These are phyloP conservation scores for Zygoascus sp. DNA, from an alignment of 1,139 yeast genomes.

Conservation along the genomic window DNA sequence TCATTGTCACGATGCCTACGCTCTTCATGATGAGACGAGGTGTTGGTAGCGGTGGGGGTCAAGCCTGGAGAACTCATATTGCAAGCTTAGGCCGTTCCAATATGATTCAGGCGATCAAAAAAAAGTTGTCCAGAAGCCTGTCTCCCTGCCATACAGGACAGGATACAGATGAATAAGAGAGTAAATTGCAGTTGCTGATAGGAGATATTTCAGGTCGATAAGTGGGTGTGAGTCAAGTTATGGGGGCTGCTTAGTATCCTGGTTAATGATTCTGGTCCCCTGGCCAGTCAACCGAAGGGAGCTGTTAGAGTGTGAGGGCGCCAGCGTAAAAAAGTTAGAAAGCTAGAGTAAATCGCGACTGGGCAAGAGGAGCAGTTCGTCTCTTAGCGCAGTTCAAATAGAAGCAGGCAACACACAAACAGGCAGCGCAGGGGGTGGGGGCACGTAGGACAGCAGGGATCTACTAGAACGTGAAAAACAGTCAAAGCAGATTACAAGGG, in stretches of 20 bases:
- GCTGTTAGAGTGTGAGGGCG: conserved; percentile 3
- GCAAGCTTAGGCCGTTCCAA: too few relatives aligned
- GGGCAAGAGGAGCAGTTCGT: background rate
- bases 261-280: conserved; percentile 22
- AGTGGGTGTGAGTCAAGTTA: conserved; percentile 16
- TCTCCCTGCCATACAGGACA: background rate
- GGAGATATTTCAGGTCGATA: background rate
- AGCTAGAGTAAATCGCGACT: background rate
- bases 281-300: conserved; percentile 14
- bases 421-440: too few relatives aligned
- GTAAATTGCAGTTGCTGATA: background rate
- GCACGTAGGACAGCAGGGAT: too few relatives aligned
- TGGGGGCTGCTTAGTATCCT: conserved; percentile 24
- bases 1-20: conserved; percentile 1
- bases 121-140: background rate
- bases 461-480: too few relatives aligned
- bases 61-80: background rate
- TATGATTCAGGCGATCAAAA: too few relatives aligned
- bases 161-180: background rate
- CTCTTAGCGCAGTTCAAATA: background rate
- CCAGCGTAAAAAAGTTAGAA: background rate
- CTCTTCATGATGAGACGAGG: background rate
- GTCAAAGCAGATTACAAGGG: too few relatives aligned
- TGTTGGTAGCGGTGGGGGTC: background rate
- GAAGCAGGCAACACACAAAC: background rate